Conservation (phyloP, 805 yeast genomes). For the Priceomyces melissophilus region DNA sequence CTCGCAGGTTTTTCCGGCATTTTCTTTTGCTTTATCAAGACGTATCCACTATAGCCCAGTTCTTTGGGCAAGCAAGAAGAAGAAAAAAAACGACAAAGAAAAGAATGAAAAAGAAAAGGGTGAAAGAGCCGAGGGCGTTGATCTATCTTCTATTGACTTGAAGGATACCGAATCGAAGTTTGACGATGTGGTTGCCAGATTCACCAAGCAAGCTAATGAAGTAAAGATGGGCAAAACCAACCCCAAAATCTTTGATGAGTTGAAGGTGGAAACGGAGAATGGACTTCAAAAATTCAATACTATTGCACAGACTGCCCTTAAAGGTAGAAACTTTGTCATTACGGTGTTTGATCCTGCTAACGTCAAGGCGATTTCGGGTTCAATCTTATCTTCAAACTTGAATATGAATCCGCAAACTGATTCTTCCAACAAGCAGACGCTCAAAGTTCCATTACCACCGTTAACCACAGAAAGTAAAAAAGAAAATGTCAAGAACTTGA, state of each 20-base stretch:
- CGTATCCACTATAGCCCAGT: conserved; percentile 7
- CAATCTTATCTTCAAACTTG: conserved; percentile 64
- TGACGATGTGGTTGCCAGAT: conserved; percentile 47
- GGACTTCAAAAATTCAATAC: conserved; percentile 50
- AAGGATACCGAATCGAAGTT: conserved; percentile 41
- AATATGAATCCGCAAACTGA: conserved; percentile 81
- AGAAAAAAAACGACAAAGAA: conserved; percentile 10
- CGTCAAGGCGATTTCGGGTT: conserved; percentile 63
- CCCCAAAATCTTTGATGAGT: conserved; percentile 60
- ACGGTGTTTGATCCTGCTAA: conserved; percentile 85
- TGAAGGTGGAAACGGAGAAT: conserved; percentile 49
- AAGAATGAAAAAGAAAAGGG: conserved; percentile 9
- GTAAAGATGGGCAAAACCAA: conserved; percentile 68
- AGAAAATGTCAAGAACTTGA: conserved; percentile 56
- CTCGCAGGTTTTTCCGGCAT: too few relatives aligned
- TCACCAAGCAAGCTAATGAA: conserved; percentile 56
- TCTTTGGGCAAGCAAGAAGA: conserved; percentile 9
- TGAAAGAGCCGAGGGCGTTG: conserved; percentile 9
- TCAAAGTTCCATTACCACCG: conserved; percentile 73
- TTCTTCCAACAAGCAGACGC: conserved; percentile 64
- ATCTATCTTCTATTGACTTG: conserved; percentile 26
- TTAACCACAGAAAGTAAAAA: conserved; percentile 64
- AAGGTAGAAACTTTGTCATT: conserved; percentile 67
- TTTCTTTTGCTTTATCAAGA: conserved; percentile 2
- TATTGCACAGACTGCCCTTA: conserved; percentile 67